Percentiles rank a stretch among this genome's conserved stretches.
Conservation (phyloP, 176 grass and related monocot genomes). For the Pontederia paniculata region DNA sequence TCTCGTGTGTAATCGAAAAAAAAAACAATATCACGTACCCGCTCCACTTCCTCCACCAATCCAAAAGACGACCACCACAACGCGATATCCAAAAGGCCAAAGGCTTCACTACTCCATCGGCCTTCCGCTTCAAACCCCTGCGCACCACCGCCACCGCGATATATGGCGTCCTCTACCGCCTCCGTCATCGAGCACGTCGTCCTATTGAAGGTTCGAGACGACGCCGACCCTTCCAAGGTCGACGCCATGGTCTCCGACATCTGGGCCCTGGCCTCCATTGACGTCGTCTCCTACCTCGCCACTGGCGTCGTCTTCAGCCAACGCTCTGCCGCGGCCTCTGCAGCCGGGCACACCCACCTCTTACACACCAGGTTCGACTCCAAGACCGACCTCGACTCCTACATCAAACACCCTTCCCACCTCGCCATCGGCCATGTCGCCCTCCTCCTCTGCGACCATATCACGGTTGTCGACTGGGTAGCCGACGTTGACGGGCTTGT, state of each 20-base stretch:
- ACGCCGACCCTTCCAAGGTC: conserved; percentile 34
- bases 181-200: too few species aligned
- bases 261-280: conserved; percentile 35
- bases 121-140: too few species aligned
- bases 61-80: too few species aligned
- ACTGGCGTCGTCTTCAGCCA: conserved; percentile 50
- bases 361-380: conserved; percentile 67
- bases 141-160: too few species aligned
- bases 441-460: conserved; percentile 54
- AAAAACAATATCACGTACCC: too few species aligned
- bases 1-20: too few species aligned
- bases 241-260: conserved; percentile 51
- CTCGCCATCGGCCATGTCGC: conserved; percentile 55
- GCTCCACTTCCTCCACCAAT: too few species aligned
- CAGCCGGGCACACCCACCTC: conserved; percentile 55
- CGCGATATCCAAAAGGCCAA: too few species aligned
- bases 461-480: conserved; percentile 71
- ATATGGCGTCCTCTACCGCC: too few species aligned
- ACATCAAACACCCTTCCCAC: conserved; percentile 54
- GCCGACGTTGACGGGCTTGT: conserved; percentile 17
- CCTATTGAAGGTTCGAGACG: conserved; percentile 55
- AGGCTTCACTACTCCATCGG: too few species aligned
- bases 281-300: conserved; percentile 56
- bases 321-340: conserved; percentile 53
- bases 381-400: conserved; percentile 58